A percentile compares a stretch with the other conserved stretches of the same genome.
Conservation (phyloP, 352 stramenopile species). For the Sclerospora graminicola region DNA sequence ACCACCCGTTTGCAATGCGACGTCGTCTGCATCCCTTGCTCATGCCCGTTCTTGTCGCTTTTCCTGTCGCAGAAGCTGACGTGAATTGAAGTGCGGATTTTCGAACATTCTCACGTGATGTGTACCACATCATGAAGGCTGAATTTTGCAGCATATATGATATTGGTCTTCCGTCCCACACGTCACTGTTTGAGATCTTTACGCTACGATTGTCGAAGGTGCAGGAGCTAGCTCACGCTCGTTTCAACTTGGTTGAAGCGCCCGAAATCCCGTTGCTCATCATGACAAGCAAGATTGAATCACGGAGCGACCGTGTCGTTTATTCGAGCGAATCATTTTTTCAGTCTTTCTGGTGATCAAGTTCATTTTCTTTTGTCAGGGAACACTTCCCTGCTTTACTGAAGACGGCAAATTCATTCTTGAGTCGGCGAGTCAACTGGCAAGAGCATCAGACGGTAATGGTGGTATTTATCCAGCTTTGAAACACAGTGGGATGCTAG, state of each 20-base stretch:
- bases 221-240: constrained; percentile 21
- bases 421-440: constrained; percentile 68
- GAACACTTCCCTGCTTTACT: constrained; percentile 93
- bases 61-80: too few relatives aligned
- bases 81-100: too few relatives aligned
- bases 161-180: too few relatives aligned
- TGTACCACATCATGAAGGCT: too few relatives aligned
- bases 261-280: constrained; percentile 85
- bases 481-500: constrained; percentile 78
- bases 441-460: constrained; percentile 95
- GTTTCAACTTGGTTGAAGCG: too few relatives aligned
- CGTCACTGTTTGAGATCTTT: too few relatives aligned
- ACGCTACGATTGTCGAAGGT: constrained; percentile 85
- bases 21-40: too few relatives aligned
- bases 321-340: constrained; percentile 87
- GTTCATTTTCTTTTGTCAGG: constrained; percentile 96
- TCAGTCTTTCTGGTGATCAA: constrained; percentile 83
- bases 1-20: too few relatives aligned
- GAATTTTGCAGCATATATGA: too few relatives aligned
- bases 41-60: too few relatives aligned
- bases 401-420: constrained; percentile 94
- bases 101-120: too few relatives aligned
- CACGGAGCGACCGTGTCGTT: constrained; percentile 85
- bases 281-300: constrained; percentile 97
- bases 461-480: constrained; percentile 92